Conservation (phyloP, 2,329 filamentous ascomycete species). For the Botrytis medusae region DNA sequence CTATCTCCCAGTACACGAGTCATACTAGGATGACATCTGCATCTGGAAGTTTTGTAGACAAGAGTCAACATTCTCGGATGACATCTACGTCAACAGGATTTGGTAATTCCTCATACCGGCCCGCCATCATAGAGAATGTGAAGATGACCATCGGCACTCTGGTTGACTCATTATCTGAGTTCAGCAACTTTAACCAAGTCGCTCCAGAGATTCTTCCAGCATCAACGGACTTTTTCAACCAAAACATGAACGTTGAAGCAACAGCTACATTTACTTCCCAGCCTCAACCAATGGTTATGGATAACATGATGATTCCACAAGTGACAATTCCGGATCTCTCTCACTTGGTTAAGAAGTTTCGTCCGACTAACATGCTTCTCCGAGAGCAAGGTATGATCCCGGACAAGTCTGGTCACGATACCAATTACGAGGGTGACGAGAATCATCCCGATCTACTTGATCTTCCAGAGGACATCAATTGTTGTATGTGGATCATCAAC, state of each 20-base stretch:
- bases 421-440: slow-evolving; percentile 13
- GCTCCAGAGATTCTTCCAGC: not conserved
- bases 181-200: not conserved
- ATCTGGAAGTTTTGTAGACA: not conserved
- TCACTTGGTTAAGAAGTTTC: slow-evolving; percentile 8
- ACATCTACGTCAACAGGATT: not conserved
- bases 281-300: not conserved
- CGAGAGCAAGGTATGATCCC: slow-evolving; percentile 8
- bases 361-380: slow-evolving; percentile 18
- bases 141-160: not conserved
- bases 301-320: not conserved
- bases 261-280: not conserved
- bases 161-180: not conserved
- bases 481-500: slow-evolving; percentile 30
- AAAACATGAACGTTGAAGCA: not conserved
- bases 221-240: not conserved
- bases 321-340: not conserved
- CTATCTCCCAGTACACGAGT: not conserved
- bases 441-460: slow-evolving; percentile 16
- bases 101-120: not conserved
- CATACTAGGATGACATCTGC: not conserved
- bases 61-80: not conserved
- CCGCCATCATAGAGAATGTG: not conserved
- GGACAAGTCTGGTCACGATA: not conserved
- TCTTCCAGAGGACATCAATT: slow-evolving; percentile 29